Evolutionary conservation across 306 rosid species (phyloP).

Genomic region (Urtica urens): DNA sequence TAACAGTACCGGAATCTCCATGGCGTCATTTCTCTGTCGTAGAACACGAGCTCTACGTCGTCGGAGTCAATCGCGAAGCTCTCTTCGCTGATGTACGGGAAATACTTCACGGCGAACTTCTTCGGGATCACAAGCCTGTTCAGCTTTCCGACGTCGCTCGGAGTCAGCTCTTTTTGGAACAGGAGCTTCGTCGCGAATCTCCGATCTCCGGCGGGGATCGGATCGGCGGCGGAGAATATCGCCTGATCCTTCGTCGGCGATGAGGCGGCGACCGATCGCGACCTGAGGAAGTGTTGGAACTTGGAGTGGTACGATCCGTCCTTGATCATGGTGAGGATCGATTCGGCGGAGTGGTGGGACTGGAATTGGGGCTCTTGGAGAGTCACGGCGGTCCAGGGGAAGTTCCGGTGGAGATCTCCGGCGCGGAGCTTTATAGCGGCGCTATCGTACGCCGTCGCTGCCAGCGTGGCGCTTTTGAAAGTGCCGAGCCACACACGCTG

Average conservation of each 20-base stretch:
- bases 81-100: conserved; percentile 35
- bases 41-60: conserved; percentile 34
- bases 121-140: conserved; percentile 78
- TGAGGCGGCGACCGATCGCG: neutral
- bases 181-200: conserved; percentile 20
- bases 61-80: conserved; percentile 9
- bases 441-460: conserved; percentile 84
- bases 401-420: conserved; percentile 53
- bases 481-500: conserved; percentile 93
- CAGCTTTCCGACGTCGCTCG: conserved; percentile 83
- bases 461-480: conserved; percentile 53
- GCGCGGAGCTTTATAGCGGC: conserved; percentile 61
- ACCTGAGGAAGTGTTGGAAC: conserved; percentile 35
- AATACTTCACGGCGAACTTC: conserved; percentile 53
- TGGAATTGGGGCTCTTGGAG: conserved; percentile 57
- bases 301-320: conserved; percentile 57
- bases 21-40: conserved; percentile 26
- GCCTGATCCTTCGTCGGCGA: neutral
- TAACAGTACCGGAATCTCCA: conserved; percentile 46
- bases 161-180: conserved; percentile 72
- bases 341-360: conserved; percentile 33
- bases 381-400: conserved; percentile 50
- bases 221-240: neutral
- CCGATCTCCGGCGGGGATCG: neutral
- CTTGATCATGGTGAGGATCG: conserved; percentile 59